Evolutionary conservation across 352 stramenopile species (phyloP).

Genomic region (Pythium diclinum): DNA sequence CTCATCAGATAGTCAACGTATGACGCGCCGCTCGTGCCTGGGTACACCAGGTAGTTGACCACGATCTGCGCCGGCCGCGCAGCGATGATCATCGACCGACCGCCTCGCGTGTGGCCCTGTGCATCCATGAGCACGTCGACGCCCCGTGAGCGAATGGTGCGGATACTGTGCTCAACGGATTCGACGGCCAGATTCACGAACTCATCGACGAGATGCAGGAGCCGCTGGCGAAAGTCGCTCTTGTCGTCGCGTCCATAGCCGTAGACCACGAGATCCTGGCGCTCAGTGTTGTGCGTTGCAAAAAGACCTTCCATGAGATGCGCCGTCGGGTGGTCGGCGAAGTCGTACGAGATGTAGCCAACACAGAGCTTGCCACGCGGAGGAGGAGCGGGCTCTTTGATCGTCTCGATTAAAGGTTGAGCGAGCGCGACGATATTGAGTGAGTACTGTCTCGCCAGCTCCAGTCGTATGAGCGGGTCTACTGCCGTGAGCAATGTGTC

Average conservation of each 20-base stretch:
- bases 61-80: slow-evolving; percentile 52
- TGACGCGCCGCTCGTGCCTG: slow-evolving; percentile 63
- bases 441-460: slow-evolving; percentile 38
- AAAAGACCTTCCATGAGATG: slow-evolving; percentile 81
- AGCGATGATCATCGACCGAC: slow-evolving; percentile 49
- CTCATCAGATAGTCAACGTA: slow-evolving; percentile 80
- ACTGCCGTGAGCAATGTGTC: slow-evolving; percentile 62
- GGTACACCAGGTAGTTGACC: slow-evolving; percentile 84
- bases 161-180: slow-evolving; percentile 40
- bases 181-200: slow-evolving; percentile 50
- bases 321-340: slow-evolving; percentile 72
- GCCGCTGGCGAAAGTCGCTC: slow-evolving; percentile 35
- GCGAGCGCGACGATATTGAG: background rate
- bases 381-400: background rate
- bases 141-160: slow-evolving; percentile 30
- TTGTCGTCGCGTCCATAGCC: slow-evolving; percentile 68
- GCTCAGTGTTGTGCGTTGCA: slow-evolving; percentile 29
- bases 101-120: slow-evolving; percentile 69
- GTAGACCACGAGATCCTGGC: slow-evolving; percentile 37
- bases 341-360: slow-evolving; percentile 83
- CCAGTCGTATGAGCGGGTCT: slow-evolving; percentile 29
- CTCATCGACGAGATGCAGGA: slow-evolving; percentile 38
- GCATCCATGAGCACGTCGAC: slow-evolving; percentile 79
- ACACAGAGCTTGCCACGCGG: slow-evolving; percentile 34
- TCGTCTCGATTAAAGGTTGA: background rate